phyloP scores from a whole-genome alignment of 352 stramenopile genomes.

The Pythium myriotylum region DNA sequence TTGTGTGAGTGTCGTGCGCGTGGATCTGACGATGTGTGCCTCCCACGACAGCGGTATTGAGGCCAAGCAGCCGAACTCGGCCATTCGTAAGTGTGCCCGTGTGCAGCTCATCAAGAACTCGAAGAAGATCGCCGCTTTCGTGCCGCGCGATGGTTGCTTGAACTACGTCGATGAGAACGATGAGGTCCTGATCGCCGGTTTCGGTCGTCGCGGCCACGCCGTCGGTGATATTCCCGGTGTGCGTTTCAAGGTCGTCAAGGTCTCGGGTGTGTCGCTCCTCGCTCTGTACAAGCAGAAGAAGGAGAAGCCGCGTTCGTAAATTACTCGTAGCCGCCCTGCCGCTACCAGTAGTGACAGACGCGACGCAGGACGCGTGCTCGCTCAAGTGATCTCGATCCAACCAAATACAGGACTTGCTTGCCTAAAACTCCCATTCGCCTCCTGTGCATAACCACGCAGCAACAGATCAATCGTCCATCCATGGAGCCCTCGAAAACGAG shows the following conservation, averaged over 20 bases:
- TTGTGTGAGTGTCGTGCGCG: too few relatives aligned
- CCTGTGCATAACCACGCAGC: too few relatives aligned
- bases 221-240: constrained; percentile 99
- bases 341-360: not conserved
- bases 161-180: constrained; percentile 99
- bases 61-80: constrained; percentile 99
- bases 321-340: constrained; percentile 23
- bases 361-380: constrained; percentile 12
- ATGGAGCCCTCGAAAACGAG: too few relatives aligned
- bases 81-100: constrained; percentile 99
- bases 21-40: not conserved
- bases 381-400: constrained; percentile 32
- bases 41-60: constrained; percentile 94
- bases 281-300: constrained; percentile 99
- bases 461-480: too few relatives aligned
- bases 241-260: constrained; percentile 99
- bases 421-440: constrained; percentile 9
- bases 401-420: constrained; percentile 38
- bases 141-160: constrained; percentile 99
- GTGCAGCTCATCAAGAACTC: constrained; percentile 99
- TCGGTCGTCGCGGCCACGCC: constrained; percentile 99
- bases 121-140: constrained; percentile 99
- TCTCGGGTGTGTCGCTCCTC: constrained; percentile 98
- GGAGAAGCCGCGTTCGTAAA: constrained; percentile 99
- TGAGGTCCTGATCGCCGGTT: constrained; percentile 99